A percentile compares a stretch with the other conserved stretches of the same genome.
These are phyloP conservation scores for Trichoderma atroviride DNA, from an alignment of 2,329 filamentous ascomycete genomes.

Conservation along the genomic window DNA sequence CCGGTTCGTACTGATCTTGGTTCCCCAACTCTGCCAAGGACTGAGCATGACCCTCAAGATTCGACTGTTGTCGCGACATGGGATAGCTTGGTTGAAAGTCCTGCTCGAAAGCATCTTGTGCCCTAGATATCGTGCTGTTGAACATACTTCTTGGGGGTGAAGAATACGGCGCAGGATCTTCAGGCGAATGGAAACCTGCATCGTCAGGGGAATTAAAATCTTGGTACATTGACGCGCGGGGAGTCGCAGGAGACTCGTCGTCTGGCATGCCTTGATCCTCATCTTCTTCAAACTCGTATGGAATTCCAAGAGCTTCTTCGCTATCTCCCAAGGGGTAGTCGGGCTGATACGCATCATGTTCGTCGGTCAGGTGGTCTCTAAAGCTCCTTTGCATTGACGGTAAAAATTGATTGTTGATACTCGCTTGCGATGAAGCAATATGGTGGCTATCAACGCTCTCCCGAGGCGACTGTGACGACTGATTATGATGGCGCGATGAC, in stretches of 20 bases:
- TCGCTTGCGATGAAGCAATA: slow-evolving; percentile 35
- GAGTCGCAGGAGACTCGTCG: slow-evolving; percentile 51
- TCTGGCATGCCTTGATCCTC: slow-evolving; percentile 40
- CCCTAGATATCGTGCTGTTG: background rate
- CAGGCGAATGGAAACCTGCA: slow-evolving; percentile 37
- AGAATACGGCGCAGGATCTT: slow-evolving; percentile 28
- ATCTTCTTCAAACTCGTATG: slow-evolving; percentile 52
- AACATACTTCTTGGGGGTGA: slow-evolving; percentile 22
- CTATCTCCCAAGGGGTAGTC: slow-evolving; percentile 49
- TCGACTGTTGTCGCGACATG: background rate
- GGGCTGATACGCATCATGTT: slow-evolving; percentile 31
- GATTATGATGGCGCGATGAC: background rate
- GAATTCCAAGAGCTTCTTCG: slow-evolving; percentile 59
- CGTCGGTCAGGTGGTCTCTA: slow-evolving; percentile 31
- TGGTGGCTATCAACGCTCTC: slow-evolving; percentile 5
- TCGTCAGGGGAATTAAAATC: slow-evolving; percentile 39
- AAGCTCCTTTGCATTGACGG: slow-evolving; percentile 35
- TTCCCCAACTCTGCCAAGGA: background rate
- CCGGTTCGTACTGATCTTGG: background rate
- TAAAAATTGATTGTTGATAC: slow-evolving; percentile 34
- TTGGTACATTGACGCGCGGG: slow-evolving; percentile 54
- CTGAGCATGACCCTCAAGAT: background rate
- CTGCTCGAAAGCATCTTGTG: background rate
- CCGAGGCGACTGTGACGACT: slow-evolving; percentile 31
- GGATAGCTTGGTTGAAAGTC: background rate